Conservation (phyloP, 306 rosid species). For the Macrotyloma uniflorum region DNA sequence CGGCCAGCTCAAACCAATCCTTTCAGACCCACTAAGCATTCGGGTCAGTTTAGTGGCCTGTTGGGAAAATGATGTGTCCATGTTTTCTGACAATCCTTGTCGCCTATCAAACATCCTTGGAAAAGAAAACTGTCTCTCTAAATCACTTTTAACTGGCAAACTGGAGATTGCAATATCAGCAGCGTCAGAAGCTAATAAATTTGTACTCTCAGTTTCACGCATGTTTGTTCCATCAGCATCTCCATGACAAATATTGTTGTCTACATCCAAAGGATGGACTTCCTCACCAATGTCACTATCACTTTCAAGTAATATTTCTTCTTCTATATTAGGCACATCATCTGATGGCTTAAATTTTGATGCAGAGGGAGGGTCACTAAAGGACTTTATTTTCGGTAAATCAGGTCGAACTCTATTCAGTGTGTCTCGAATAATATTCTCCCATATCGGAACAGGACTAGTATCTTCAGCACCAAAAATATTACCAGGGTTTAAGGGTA, state of each 20-base stretch:
- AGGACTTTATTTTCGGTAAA: conserved; percentile 65
- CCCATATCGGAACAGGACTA: conserved; percentile 88
- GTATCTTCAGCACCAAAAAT: conserved; percentile 94
- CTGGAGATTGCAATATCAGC: conserved; percentile 41
- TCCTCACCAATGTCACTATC: conserved; percentile 92
- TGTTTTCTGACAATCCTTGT: conserved; percentile 44
- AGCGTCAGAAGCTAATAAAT: conserved; percentile 45
- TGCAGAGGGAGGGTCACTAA: conserved; percentile 98
- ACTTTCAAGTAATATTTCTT: conserved; percentile 77
- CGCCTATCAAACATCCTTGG: conserved; percentile 63
- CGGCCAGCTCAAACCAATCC: conserved; percentile 98
- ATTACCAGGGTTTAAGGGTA: conserved; percentile 91
- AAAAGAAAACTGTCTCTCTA: conserved; percentile 57
- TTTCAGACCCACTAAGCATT: conserved; percentile 89
- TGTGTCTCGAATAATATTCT: conserved; percentile 81
- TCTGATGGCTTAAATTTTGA: conserved; percentile 82
- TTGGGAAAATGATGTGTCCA: conserved; percentile 51
- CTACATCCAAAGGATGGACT: conserved; percentile 76
- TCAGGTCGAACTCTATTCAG: conserved; percentile 66
- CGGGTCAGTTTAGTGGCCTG: conserved; percentile 57
- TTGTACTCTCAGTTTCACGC: conserved; percentile 32
- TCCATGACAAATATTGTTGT: conserved; percentile 47
- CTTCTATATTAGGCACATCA: conserved; percentile 75
- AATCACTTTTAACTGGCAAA: conserved; percentile 41
- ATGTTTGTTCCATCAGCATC: conserved; percentile 31